Conservation (phyloP, 2,329 filamentous ascomycete species). For the Trichoderma sp. region DNA sequence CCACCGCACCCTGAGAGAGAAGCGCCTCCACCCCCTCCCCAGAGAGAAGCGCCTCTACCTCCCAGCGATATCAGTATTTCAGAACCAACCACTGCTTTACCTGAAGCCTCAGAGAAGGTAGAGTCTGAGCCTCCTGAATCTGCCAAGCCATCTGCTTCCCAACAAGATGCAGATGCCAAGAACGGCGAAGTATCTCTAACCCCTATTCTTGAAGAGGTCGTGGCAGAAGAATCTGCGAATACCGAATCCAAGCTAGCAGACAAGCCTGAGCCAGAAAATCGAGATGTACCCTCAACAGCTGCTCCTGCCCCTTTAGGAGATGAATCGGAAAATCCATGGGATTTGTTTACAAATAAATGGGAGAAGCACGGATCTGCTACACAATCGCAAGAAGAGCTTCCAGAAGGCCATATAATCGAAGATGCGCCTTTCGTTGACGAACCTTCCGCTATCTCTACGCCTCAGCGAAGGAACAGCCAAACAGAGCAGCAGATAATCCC, state of each 20-base stretch:
- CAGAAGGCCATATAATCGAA: background rate
- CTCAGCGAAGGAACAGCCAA: conserved; percentile 10
- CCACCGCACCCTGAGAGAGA: background rate
- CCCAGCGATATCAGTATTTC: background rate
- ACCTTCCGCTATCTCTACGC: conserved; percentile 2
- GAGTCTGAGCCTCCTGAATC: background rate
- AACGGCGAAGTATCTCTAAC: background rate
- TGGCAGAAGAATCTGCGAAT: background rate
- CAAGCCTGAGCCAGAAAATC: background rate
- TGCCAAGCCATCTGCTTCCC: background rate
- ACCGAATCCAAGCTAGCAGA: background rate
- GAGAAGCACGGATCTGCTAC: conserved; percentile 39
- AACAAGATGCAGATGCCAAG: background rate
- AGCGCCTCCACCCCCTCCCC: background rate
- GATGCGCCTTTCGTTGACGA: conserved; percentile 13
- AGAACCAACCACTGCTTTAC: background rate
- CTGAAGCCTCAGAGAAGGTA: background rate
- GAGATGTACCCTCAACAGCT: background rate
- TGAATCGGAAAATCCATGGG: conserved; percentile 29
- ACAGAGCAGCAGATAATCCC: background rate
- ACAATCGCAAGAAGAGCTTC: background rate
- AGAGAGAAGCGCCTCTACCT: background rate
- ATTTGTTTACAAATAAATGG: conserved; percentile 18
- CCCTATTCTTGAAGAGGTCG: conserved; percentile 4
- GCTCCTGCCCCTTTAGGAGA: background rate